These are phyloP conservation scores for Botrytis porri DNA, from an alignment of 2,329 filamentous ascomycete genomes.

Conservation along the genomic window DNA sequence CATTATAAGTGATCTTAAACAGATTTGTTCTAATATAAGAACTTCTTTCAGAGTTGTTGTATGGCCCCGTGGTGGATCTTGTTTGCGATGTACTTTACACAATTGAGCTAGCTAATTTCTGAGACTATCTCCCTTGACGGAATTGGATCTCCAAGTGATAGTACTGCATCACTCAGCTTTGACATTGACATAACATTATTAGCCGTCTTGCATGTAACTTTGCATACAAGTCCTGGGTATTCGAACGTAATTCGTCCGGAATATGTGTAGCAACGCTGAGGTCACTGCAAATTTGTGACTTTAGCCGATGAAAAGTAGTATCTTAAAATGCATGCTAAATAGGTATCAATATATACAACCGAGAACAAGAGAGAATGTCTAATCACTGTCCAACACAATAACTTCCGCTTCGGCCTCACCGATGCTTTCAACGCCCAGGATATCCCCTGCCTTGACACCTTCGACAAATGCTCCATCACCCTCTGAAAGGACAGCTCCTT, in stretches of 20 bases:
- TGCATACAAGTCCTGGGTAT: neutral
- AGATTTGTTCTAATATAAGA: neutral
- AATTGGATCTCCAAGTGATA: neutral
- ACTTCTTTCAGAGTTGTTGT: neutral
- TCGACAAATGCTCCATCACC: conserved; percentile 80
- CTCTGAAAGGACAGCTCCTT: conserved; percentile 66
- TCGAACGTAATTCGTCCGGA: no score
- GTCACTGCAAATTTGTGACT: fast-evolving
- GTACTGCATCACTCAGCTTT: neutral
- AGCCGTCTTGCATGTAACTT: neutral
- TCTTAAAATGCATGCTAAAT: neutral
- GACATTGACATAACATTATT: neutral
- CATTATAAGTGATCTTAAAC: neutral
- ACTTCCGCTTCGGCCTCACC: conserved; percentile 48
- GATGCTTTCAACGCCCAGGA: conserved; percentile 62
- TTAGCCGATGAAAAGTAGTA: neutral
- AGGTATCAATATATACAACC: neutral
- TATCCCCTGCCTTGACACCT: conserved; percentile 60
- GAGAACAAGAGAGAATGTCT: neutral
- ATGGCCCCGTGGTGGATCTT: neutral
- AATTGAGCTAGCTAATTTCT: neutral
- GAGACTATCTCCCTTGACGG: neutral
- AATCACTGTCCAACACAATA: conserved; percentile 29
- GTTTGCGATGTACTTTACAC: neutral
- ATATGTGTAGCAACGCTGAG: neutral